phyloP scores from a whole-genome alignment of 228 moss, liverwort and hornwort genomes.

The Sphagnum fallax region DNA sequence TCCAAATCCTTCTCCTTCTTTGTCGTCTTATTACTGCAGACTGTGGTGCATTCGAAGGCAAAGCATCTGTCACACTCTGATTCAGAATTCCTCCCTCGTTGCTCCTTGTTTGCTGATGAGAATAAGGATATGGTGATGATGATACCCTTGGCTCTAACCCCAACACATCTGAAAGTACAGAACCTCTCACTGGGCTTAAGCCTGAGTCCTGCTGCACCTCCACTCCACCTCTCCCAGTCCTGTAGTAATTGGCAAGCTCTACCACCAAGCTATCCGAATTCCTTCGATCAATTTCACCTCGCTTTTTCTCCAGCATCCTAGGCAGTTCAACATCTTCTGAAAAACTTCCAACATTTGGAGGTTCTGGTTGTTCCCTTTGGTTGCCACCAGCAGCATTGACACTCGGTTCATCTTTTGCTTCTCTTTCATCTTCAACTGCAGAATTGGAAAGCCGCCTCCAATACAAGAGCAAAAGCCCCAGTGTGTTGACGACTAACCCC shows the following conservation, averaged over 20 bases:
- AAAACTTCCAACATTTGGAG: not conserved
- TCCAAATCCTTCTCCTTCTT: conserved; percentile 31
- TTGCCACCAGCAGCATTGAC: not conserved
- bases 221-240: conserved; percentile 3
- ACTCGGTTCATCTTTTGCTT: too few relatives aligned
- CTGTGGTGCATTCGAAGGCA: not conserved
- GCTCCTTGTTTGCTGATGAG: not conserved
- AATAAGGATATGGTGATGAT: not conserved
- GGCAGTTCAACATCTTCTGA: not conserved
- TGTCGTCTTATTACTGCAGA: not conserved
- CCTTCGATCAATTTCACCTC: not conserved
- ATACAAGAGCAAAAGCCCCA: conserved; percentile 42
- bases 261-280: conserved; percentile 2
- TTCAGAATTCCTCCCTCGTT: not conserved
- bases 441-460: conserved; percentile 25
- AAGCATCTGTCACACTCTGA: not conserved
- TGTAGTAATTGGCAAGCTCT: conserved; percentile 2
- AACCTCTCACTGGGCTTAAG: not conserved
- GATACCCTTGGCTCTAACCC: conserved; percentile 1
- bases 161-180: not conserved
- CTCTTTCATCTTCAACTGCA: conserved; percentile 2
- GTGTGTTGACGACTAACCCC: conserved; percentile 60
- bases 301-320: not conserved
- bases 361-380: not conserved
- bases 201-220: too few relatives aligned